Base-by-base conservation (phyloP, 768 basidiomycete species). In the Lactarius indigo region DNA sequence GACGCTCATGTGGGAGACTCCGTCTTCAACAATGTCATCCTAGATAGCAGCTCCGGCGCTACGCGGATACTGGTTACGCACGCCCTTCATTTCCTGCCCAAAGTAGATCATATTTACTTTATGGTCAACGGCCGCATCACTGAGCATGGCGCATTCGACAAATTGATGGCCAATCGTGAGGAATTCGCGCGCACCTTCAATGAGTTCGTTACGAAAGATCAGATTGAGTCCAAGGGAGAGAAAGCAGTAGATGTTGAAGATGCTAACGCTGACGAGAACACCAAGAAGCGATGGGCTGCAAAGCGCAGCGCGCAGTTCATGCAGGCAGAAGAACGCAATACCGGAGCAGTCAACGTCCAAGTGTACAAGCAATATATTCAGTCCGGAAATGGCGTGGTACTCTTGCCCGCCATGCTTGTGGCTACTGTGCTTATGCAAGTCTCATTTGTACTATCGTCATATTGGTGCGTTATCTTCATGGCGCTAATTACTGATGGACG, bases 11-110 rank as follows among this genome's bases (percentile, higher is more conserved):
- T 96, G 57, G 94, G 94, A 47, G 91, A 91, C 75, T 83, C 85
- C 4, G 87, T 96, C 17, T 94, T 96, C 79, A 85, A 91, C 73
- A 88, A 95, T 65, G 90, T 94, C 12, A 82, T 96, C 57, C 81
- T 86, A 64, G 84, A 85, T 63, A 83, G 81, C 18, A 78, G 85
- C 17, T 73, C 79, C 6, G 84, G 82, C 54, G 92, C 92, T 75
- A 96, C 95, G 9, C 84, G 92, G 35, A 81, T 98, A 57, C 85
- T 98, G 59, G 94, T 96, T 57, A 98, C 95, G 0, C 94, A 96
- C 73, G 93, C 92, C 1, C 81, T 96, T 10, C 94, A 96, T 76
- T 91, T 95, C 79, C 83, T 98, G 30, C 90, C 91, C 1, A 81
- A 90, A 65, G 91, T 92, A 31, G 94, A 96, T 75, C 91, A 92